Conservation (phyloP, 495 filamentous ascomycete genomes). For the Penicillium antarcticum region DNA sequence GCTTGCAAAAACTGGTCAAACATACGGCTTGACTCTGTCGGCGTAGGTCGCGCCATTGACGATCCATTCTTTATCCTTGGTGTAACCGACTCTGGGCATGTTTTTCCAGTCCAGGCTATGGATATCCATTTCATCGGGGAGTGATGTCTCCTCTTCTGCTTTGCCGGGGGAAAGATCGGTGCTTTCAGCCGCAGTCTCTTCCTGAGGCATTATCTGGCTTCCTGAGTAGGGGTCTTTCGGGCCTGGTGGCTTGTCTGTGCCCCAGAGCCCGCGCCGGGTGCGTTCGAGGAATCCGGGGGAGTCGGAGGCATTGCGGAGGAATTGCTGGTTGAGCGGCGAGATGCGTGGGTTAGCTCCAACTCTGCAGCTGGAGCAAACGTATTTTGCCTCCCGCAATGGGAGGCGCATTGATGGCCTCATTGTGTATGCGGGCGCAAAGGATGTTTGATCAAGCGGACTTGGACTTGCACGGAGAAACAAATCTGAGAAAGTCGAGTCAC, state of each 20-base stretch:
- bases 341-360: conserved; percentile 35
- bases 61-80: conserved; percentile 12
- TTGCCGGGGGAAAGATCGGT: too few species aligned
- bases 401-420: conserved; percentile 43
- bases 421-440: conserved; percentile 22
- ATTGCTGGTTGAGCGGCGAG: conserved; percentile 38
- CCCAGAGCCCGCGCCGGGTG: conserved; percentile 53
- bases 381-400: conserved; percentile 37
- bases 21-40: conserved; percentile 21
- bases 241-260: conserved; percentile 52
- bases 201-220: conserved; percentile 20
- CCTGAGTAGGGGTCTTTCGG: conserved; percentile 50
- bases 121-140: neutral
- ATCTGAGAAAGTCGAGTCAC: conserved; percentile 21
- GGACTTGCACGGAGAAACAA: conserved; percentile 27
- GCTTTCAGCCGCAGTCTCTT: too few species aligned
- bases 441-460: conserved; percentile 10
- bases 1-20: neutral
- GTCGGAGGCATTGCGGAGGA: conserved; percentile 41
- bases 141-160: neutral
- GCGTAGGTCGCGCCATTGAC: neutral
- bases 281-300: conserved; percentile 43
- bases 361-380: conserved; percentile 45
- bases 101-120: neutral
- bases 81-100: conserved; percentile 3